Percentiles rank a stretch among this genome's conserved stretches.
phyloP scores from a whole-genome alignment of 129 eudicot species.

The sunflower (Helianthus annuus) region DNA sequence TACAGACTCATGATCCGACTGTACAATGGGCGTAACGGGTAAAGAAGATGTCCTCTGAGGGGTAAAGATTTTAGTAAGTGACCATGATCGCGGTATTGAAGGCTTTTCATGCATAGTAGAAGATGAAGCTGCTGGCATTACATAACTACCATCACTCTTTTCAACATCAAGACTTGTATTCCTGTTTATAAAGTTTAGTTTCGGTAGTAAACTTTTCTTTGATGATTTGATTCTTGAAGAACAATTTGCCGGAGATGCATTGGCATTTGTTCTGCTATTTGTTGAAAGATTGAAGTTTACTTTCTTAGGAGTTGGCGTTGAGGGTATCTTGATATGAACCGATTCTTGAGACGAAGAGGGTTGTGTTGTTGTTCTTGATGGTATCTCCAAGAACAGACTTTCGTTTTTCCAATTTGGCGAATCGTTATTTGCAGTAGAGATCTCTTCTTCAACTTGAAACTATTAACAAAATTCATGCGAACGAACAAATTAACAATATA shows the following conservation, averaged over 20 bases:
- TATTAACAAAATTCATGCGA: not conserved
- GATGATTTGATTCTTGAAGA: constrained; percentile 54
- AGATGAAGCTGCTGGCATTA: constrained; percentile 34
- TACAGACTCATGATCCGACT: constrained; percentile 55
- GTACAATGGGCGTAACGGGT: constrained; percentile 61
- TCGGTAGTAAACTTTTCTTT: constrained; percentile 48
- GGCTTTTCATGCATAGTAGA: constrained; percentile 47
- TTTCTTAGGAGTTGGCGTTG: constrained; percentile 64
- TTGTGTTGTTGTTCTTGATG: constrained; percentile 64
- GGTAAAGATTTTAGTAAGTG: constrained; percentile 71
- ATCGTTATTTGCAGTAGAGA: constrained; percentile 39
- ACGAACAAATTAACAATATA: not conserved
- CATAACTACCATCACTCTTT: constrained; percentile 28
- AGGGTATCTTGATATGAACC: constrained; percentile 58
- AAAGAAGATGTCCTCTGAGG: constrained; percentile 81
- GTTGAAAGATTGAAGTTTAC: constrained; percentile 66
- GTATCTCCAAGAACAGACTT: constrained; percentile 77
- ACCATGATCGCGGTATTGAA: constrained; percentile 72
- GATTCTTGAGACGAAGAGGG: constrained; percentile 52
- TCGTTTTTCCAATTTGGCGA: constrained; percentile 54
- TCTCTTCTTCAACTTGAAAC: constrained; percentile 40
- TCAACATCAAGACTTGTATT: constrained; percentile 51
- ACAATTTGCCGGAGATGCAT: constrained; percentile 44
- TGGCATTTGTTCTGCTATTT: constrained; percentile 35
- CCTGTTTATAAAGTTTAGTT: constrained; percentile 47